Conservation (phyloP, 352 stramenopile genomes). For the Peronospora tabacina region DNA sequence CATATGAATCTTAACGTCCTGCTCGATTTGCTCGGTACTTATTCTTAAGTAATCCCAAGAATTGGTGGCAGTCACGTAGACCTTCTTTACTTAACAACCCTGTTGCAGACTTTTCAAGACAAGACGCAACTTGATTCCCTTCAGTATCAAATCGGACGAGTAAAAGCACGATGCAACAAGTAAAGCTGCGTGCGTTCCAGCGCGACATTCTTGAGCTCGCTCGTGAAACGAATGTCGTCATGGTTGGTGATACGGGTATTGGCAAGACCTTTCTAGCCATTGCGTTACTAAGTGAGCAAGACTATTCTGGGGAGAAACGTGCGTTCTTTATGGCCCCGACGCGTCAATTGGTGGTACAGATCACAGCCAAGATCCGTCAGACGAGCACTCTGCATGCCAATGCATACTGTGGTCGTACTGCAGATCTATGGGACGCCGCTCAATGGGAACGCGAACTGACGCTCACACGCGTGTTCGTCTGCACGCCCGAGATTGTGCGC, state of each 20-base stretch:
- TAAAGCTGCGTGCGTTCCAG: conserved; percentile 65
- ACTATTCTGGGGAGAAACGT: conserved; percentile 55
- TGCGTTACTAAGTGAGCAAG: conserved; percentile 60
- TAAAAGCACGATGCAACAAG: conserved; percentile 18
- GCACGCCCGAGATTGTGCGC: conserved; percentile 80
- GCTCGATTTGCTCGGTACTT: no score
- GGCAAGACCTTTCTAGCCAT: conserved; percentile 84
- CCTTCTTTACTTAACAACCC: no score
- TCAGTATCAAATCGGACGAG: no score
- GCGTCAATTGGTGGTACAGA: conserved; percentile 74
- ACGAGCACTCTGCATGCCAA: conserved; percentile 51
- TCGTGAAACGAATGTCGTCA: conserved; percentile 70
- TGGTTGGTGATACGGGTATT: conserved; percentile 78
- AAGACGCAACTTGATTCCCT: no score
- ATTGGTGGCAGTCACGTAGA: no score
- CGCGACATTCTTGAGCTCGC: conserved; percentile 56
- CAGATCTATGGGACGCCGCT: conserved; percentile 53
- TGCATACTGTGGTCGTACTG: conserved; percentile 41
- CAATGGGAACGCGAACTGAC: conserved; percentile 56
- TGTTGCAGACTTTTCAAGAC: no score
- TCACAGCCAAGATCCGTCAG: conserved; percentile 62
- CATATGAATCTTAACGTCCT: no score
- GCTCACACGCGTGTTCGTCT: conserved; percentile 69
- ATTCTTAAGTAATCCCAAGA: no score
- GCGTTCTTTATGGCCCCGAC: conserved; percentile 80